phyloP scores from a whole-genome alignment of 2,329 filamentous ascomycete species.

The Botryotinia globosa region DNA sequence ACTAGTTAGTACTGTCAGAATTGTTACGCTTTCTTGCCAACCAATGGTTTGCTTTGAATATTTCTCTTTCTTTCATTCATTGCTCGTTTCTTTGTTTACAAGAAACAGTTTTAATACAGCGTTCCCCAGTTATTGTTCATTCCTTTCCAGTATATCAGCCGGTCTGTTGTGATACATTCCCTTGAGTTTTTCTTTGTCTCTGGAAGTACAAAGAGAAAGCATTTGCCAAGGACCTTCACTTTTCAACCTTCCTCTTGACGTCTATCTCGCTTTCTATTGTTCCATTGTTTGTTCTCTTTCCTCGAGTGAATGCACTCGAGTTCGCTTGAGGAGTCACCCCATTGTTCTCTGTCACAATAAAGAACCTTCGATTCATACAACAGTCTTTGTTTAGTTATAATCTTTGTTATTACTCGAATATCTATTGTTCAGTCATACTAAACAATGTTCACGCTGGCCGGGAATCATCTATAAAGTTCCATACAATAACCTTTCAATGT shows the following conservation, averaged over 20 bases:
- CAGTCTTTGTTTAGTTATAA: conserved; percentile 1
- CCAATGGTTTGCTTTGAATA: conserved; percentile 5
- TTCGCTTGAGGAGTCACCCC: conserved; percentile 1
- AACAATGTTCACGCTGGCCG: conserved; percentile 30
- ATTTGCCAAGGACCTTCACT: neutral
- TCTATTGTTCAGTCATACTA: conserved; percentile 26
- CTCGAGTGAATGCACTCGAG: conserved; percentile 5
- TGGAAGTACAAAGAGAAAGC: conserved; percentile 15
- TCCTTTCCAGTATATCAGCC: neutral
- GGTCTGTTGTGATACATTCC: neutral
- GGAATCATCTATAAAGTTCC: conserved; percentile 18
- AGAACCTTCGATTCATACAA: neutral
- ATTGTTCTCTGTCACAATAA: conserved; percentile 15
- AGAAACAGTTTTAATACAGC: conserved; percentile 6
- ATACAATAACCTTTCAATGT: conserved; percentile 17
- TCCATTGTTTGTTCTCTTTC: neutral
- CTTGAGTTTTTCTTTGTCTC: neutral
- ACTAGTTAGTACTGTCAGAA: neutral
- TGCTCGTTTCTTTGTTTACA: neutral
- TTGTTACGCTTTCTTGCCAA: neutral
- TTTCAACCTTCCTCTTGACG: neutral
- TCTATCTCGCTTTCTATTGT: conserved; percentile 6
- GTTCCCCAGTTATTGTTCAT: conserved; percentile 5
- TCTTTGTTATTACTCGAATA: conserved; percentile 22
- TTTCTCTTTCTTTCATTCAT: neutral